Base-by-base conservation (phyloP, 2,329 filamentous ascomycete genomes). In the Periconia sp. region DNA sequence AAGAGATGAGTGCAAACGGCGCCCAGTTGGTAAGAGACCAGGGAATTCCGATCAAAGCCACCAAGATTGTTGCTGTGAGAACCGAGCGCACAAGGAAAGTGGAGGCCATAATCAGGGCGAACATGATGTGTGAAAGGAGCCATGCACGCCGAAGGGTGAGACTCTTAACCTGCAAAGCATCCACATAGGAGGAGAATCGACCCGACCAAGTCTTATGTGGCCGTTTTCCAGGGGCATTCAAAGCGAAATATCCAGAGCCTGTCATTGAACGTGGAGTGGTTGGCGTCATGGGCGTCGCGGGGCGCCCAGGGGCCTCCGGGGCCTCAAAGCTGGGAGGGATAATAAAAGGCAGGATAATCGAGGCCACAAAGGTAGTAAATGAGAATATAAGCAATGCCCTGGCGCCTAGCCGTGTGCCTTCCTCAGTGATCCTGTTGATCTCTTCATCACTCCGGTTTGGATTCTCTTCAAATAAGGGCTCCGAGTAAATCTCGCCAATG, bases 11-110 rank as follows among this genome's bases (percentile, higher is more conserved):
- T 40, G 93, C 92, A 77, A 93, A 97, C 0, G 93, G 93, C 0
- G 92, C 93, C 93, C 93, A 97, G 23, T 95, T 84, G 1, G 92
- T 92, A 65, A 97, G 79, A 19, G 92, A 92, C 93, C 93, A 97
- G 1, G 91, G 92, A 54, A 97, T 86, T 33, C 93, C 93, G 45
- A 96, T 86, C 20, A 94, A 77, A 1, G 87, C 90, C 52, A 96
- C 88, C 33, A 96, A 82, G 1, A 85, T 80, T 0, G 90, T 96
- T 1, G 90, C 93, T 10, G 82, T 84, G 52, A 83, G 78, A 8
- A 91, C 86, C 2, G 84, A 85, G 41, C 80, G 82, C 40, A 96
- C 90, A 55, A 96, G 81, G 52, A 96, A 85, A 0, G 93, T 95
- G 67, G 86, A 85, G 69, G 90, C 90, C 85, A 94, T 96, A 69